Base-by-base conservation (phyloP, 257 asterid species). In the Perilla frutescens region DNA sequence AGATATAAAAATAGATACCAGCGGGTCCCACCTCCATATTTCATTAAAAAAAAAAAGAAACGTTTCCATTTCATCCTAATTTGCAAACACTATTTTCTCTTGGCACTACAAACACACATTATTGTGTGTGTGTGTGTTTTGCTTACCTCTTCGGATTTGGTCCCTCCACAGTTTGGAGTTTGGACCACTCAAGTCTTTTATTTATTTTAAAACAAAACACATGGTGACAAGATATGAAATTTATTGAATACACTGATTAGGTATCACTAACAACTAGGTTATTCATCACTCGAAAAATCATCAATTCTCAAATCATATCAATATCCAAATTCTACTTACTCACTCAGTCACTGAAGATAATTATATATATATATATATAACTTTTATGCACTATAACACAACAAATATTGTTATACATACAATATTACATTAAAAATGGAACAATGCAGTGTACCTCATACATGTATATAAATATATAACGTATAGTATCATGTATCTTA, bases 1-100 rank as follows among this genome's bases (percentile, higher is more conserved):
- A 20, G 26, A 20, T 20, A 20, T 20, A 20, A 20, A 20, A 20
- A 20, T 20, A 20, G 26, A 76, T 70, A 70, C 53, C 5, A 3
- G 8, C 0, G 58, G 76, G 77, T 0, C 81, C 81, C 77, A 70
- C 77, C 10, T 26, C 8, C 4, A 43, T 62, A 70, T 63, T 63
- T 77, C 56, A 50, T 53, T 14, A 36, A 34, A n/a, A 20, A 4
- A 2, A 29, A 3, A 49, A 3, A 3, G 3, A 49, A 10, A 47
- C 3, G 26, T 20, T 20, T 20, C 26, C 20, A 48, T 48, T 48
- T 12, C n/a, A 45, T 34, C 56, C 48, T 20, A 20, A 20, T 20
- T 20, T 20, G 26, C 26, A 0, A 32, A 8, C 48, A 8, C 48
- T 11, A 29, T 7, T 4, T 58, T 26, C 3, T 20, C 20, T 10